Base-by-base conservation (phyloP, 768 basidiomycete genomes). In the Lactarius indigo region DNA sequence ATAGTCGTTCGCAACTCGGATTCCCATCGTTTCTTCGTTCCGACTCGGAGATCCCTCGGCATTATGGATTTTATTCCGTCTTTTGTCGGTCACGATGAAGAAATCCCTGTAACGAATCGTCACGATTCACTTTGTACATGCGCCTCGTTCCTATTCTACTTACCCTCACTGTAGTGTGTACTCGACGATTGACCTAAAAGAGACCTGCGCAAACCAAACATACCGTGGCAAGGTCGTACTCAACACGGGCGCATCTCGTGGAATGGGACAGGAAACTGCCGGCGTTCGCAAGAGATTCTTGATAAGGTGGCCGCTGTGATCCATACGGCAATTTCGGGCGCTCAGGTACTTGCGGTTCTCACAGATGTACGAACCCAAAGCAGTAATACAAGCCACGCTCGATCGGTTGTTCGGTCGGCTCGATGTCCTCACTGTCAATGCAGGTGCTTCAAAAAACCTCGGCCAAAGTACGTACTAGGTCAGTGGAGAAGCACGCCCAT, bases 211-310 rank as follows among this genome's bases (percentile, higher is more conserved):
- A 20, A 57, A 35, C 18, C 26, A 20, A 57, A 64, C 68, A 28
- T 67, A 64, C 57, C 42, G 59, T 37, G 70, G 64, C 31, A 70
- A 23, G 35, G 35, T 35, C 35, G 35, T 35, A 12, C 12, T 35
- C 35, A 8, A 12, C 35, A 35, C 35, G 12, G 71, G 70, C 23
- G 66, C 64, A 10, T 70, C 55, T 7, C 42, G 58, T 18, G 70
- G 70, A 15, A 64, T 71, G 5, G 70, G 70, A n/a, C 18, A 69
- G 30, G 70, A 54, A 28, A 57, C 60, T 15, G 57, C 66, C 35
- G 58, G 15, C 69, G 66, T 23, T 35, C 44, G 5, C 23, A 30
- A 20, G 44, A 33, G 5, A 33, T 58, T 18, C 64, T 71, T 57
- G 61, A 72, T 35, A 63, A 39, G 8, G 69, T 65, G 18, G 71